Evolutionary conservation across 495 filamentous ascomycete species (phyloP), one percentile per base, ranked within the genome.

Genomic region (Lindgomyces ingoldianus): DNA sequence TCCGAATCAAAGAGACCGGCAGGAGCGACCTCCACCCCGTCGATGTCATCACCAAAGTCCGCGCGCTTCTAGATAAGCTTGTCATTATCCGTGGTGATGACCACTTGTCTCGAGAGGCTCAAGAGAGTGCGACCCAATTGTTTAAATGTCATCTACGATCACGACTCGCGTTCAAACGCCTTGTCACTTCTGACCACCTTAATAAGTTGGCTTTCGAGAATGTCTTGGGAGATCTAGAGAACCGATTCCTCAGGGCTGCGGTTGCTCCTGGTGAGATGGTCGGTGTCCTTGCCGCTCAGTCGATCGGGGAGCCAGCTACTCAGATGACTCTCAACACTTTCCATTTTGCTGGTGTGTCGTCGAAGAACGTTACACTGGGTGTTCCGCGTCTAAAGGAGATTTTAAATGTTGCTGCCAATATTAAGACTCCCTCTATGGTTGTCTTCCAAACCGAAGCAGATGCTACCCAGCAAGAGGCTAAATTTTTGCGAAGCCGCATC

Each of bases 311-410:
- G 75, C 94, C 94, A 19, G 94, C 94, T 46, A 99, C 94, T 1
- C 94, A 99, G 79, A 99, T 99, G 94, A 99, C 94, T 0, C 77
- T 99, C 49, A 99, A 99, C 77, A 99, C 94, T 26, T 99, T 99
- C 87, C 94, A 99, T 83, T 98, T 99, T 78, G 91, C 94, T 76
- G 94, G 94, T 95, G 91, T 98, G 45, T 95, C 95, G 1, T 96
- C 94, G 22, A 99, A 99, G 87, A 99, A 98, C 82, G 91, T 98
- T 51, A 99, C 94, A 22, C 89, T 98, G 55, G 94, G 94, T 89
- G 94, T 99, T 24, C 94, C 94, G 49, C 93, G 94, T 84, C 82
- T 99, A 19, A 99, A 99, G 84, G 94, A 99, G 78, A 98, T 99
- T 85, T 80, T 99, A 39, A 98, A 99, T 74, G 89, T 98, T 44